A percentile compares a stretch with the other conserved stretches of the same genome.
phyloP scores from a whole-genome alignment of 768 basidiomycete genomes.

The Ramaria sp. region DNA sequence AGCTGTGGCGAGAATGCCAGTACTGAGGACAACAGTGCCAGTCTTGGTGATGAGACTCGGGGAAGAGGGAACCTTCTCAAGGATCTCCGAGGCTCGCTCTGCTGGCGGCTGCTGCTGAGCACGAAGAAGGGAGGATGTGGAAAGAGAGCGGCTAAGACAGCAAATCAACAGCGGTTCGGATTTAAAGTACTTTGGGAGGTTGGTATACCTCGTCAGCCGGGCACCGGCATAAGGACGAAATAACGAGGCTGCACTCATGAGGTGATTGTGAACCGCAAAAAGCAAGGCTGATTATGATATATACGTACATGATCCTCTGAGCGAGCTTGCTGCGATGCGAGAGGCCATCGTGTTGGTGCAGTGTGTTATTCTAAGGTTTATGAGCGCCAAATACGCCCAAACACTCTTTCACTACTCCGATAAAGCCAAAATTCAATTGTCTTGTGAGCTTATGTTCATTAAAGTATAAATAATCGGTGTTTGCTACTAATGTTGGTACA shows the following conservation, averaged over 20 bases:
- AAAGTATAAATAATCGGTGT: too few relatives aligned
- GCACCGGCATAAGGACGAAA: constrained; percentile 30
- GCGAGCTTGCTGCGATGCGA: constrained; percentile 17
- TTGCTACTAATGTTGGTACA: too few relatives aligned
- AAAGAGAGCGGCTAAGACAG: constrained; percentile 33
- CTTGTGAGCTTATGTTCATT: too few relatives aligned
- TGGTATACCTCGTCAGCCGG: constrained; percentile 29
- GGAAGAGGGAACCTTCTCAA: constrained; percentile 78
- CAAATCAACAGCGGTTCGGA: constrained; percentile 7
- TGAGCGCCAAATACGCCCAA: background rate
- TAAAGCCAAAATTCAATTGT: too few relatives aligned
- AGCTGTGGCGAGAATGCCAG: constrained; percentile 79
- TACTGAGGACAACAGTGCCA: constrained; percentile 83
- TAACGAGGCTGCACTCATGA: constrained; percentile 11
- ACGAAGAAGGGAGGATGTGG: constrained; percentile 44
- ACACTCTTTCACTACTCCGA: background rate
- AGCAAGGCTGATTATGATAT: background rate
- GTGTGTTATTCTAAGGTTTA: background rate
- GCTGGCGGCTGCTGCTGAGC: constrained; percentile 61
- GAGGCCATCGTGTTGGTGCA: constrained; percentile 15
- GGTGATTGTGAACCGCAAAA: background rate
- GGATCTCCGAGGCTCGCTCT: constrained; percentile 82
- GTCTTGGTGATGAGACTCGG: constrained; percentile 91
- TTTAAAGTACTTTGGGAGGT: background rate
- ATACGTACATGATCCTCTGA: constrained; percentile 15